These are phyloP conservation scores for Lactifluus echinatus DNA, from an alignment of 768 basidiomycete genomes.

Conservation along the genomic window DNA sequence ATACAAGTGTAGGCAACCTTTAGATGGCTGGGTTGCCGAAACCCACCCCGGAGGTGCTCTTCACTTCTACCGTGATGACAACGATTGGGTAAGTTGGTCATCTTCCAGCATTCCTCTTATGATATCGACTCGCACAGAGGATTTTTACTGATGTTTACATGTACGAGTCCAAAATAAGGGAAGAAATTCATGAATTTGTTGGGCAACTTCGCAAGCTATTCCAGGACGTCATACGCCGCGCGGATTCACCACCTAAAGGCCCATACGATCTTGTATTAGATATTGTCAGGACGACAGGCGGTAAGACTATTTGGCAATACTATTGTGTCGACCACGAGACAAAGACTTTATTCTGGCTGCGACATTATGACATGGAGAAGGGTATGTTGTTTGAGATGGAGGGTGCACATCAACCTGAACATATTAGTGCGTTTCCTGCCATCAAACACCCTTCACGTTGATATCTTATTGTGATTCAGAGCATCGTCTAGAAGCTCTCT, in stretches of 20 bases:
- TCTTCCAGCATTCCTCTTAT: background rate
- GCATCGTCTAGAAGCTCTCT: constrained; percentile 3
- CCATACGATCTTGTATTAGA: constrained; percentile 8
- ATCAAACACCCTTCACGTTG: background rate
- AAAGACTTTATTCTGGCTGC: constrained; percentile 3
- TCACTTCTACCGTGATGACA: constrained; percentile 11
- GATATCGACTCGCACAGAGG: background rate
- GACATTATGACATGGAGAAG: background rate
- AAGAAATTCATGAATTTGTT: background rate
- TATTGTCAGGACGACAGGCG: background rate
- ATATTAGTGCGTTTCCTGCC: constrained; percentile 1
- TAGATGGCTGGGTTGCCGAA: background rate
- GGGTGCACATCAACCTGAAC: background rate
- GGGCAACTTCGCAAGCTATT: background rate
- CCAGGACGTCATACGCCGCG: background rate
- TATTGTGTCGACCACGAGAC: constrained; percentile 7
- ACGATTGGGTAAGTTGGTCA: background rate
- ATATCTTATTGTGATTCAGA: background rate
- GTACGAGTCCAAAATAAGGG: background rate
- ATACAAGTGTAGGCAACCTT: background rate
- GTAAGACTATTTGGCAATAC: background rate
- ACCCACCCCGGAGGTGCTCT: constrained; percentile 2
- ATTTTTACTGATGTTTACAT: constrained; percentile 13
- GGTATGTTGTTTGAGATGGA: background rate
- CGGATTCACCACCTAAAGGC: background rate